Evolutionary conservation across 140 eudicot genomes (phyloP).

Genomic region (Bidens hawaiensis): DNA sequence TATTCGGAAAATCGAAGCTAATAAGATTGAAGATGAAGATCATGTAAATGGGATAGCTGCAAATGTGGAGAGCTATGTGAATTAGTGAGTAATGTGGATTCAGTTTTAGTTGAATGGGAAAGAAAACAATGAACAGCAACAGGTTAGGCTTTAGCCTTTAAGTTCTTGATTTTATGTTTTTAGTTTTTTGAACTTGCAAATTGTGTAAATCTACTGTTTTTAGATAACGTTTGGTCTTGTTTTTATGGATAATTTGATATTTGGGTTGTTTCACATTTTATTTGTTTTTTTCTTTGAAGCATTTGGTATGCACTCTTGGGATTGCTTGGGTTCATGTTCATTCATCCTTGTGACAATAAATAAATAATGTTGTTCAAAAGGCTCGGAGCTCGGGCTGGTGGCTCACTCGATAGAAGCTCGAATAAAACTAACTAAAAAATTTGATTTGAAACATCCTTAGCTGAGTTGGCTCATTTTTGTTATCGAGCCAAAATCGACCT

Average conservation of each 20-base stretch:
- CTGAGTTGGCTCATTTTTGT: too few relatives aligned
- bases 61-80: conserved; percentile 21
- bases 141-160: not conserved
- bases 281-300: conserved; percentile 1
- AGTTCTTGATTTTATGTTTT: conserved; percentile 1
- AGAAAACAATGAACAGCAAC: not conserved
- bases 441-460: too few relatives aligned
- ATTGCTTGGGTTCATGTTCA: too few relatives aligned
- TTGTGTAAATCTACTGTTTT: conserved; percentile 16
- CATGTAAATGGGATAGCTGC: not conserved
- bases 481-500: too few relatives aligned
- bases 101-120: not conserved
- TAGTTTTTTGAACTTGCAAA: not conserved
- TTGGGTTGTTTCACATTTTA: conserved; percentile 5
- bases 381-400: too few relatives aligned
- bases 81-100: not conserved
- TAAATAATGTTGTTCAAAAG: too few relatives aligned
- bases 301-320: not conserved
- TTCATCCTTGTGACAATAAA: too few relatives aligned
- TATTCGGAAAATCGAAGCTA: not conserved
- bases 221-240: not conserved
- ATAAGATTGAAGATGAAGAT: conserved; percentile 8
- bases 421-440: too few relatives aligned
- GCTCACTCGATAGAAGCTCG: too few relatives aligned
- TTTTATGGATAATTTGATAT: not conserved